Base-by-base conservation (phyloP, 2,329 filamentous ascomycete genomes). In the Orbilia oligospora region DNA sequence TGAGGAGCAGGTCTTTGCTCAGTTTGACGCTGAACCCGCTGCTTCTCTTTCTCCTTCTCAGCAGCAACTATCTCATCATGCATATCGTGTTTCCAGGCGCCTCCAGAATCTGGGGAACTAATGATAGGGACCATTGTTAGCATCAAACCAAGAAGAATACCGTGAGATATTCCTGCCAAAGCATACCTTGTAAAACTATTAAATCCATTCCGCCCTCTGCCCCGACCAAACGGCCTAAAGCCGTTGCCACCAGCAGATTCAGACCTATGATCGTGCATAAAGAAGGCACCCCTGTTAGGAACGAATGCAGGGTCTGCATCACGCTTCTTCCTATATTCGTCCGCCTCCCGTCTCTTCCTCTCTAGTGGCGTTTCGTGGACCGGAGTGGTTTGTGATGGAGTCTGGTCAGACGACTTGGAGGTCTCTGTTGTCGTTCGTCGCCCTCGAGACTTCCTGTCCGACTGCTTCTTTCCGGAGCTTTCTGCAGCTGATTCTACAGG, bases 1-100 rank as follows among this genome's bases (percentile, higher is more conserved):
- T 78, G 75, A 61, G 68, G 68, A 65, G 18, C 46, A 58, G 75
- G 46, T 14, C 64, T 65, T 48, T 78, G 75, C 24, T 78, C 75
- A 14, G 51, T 68, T 56, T 78, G 75, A 69, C 75, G 75, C 68
- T 78, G 75, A 46, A 63, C 68, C 55, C 75, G 41, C 46, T 72
- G 75, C 48, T 61, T 73, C 53, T 79, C 70, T 9, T 65, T 65
- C 46, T 79, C 76, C 66, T 36, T 79, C 67, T 80, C 79, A 38
- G 73, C 70, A 36, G 79, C 75, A 5, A 80, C 63, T 61, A 80
- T 73, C 63, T 82, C 88, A 80, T 97, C 93, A 85, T 98, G 96
- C 85, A 98, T 93, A 84, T 99, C 96, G 84, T 99, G 96, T 80
- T 93, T 90, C 96, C 96, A 98, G 53, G 89, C 91, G 89, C 90